Conservation (phyloP, 192 early-diverging fungal species). For the Spinellus fusiger region DNA sequence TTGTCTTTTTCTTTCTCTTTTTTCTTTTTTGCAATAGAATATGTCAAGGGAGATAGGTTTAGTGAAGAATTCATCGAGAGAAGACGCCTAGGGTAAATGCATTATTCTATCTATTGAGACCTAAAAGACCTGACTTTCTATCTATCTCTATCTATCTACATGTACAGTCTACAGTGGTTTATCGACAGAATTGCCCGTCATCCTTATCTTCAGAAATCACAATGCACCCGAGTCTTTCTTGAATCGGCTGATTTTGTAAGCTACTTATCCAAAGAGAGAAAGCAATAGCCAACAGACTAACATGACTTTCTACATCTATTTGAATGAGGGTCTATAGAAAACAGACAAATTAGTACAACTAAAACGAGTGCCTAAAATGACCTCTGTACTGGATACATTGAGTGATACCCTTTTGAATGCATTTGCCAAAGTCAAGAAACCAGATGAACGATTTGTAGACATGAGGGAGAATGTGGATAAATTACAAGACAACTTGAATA, state of each 20-base stretch:
- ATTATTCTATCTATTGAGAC: background rate
- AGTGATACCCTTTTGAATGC: constrained; percentile 79
- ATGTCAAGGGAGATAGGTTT: constrained; percentile 93
- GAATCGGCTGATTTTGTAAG: constrained; percentile 72
- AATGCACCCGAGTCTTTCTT: constrained; percentile 72
- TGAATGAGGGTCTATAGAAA: background rate
- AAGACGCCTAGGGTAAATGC: constrained; percentile 49
- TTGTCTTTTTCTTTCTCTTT: background rate
- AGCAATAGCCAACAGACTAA: no score
- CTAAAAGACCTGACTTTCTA: background rate
- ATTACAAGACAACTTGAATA: constrained; percentile 77
- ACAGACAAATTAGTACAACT: constrained; percentile 2
- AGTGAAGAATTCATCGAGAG: constrained; percentile 88
- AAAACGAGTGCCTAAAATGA: background rate
- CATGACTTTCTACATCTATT: no score
- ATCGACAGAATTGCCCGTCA: constrained; percentile 78
- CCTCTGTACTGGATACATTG: constrained; percentile 9
- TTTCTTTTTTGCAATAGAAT: constrained; percentile 49
- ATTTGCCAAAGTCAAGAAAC: constrained; percentile 82
- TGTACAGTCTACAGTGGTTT: constrained; percentile 85
- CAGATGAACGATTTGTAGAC: constrained; percentile 78
- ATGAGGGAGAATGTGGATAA: constrained; percentile 75
- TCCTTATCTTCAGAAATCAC: constrained; percentile 69
- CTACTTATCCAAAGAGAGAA: background rate
- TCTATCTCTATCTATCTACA: no score